Base-by-base conservation (phyloP, 768 basidiomycete genomes). In the Amanita pseudoporphyria region DNA sequence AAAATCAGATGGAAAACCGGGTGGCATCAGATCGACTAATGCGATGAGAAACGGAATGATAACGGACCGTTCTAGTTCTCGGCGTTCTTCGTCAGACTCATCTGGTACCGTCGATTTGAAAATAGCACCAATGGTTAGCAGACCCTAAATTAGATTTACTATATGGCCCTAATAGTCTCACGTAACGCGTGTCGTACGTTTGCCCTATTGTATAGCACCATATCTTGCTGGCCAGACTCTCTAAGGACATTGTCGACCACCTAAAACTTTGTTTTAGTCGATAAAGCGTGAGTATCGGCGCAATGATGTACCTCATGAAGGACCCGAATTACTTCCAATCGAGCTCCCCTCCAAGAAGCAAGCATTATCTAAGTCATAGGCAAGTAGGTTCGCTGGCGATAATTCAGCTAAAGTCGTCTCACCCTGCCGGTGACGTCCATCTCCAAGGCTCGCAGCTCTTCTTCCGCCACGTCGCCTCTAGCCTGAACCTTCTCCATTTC, bases 281-380 rank as follows among this genome's bases (percentile, higher is more conserved):
- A 35, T 35, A 40, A 45, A 47, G 24, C 38, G 53, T 16, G 41
- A 9, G 12, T 45, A 14, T 28, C 35, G 26, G 26, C n/a, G 28
- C 22, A 28, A 19, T 18, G 35, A 41, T 60, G 14, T 51, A 70
- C 65, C 72, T 89, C 83, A 45, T 91, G 78, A 42, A 95, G 72
- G 12, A 97, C 91, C 58, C 91, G 87, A 18, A 87, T 78, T 36
- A 98, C 92, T 68, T 99, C 96, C 61, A 97, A 81, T 46, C 94
- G 81, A 3, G 94, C 95, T 12, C 95, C 96, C 51, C 93, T 82
- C 96, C 96, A 99, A 21, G 95, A 95, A 5, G 94, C 95, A 24
- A 98, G 81, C 69, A 98, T 78, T 61, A 96, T 92, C 83, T 88
- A 53, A 33, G 42, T 16, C 28, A 37, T 28, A 16, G 14, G 16